A percentile compares a stretch with the other conserved stretches of the same genome.
Evolutionary conservation across 441 rosid species (phyloP).

Genomic region (Hypseocharis bilobata): DNA sequence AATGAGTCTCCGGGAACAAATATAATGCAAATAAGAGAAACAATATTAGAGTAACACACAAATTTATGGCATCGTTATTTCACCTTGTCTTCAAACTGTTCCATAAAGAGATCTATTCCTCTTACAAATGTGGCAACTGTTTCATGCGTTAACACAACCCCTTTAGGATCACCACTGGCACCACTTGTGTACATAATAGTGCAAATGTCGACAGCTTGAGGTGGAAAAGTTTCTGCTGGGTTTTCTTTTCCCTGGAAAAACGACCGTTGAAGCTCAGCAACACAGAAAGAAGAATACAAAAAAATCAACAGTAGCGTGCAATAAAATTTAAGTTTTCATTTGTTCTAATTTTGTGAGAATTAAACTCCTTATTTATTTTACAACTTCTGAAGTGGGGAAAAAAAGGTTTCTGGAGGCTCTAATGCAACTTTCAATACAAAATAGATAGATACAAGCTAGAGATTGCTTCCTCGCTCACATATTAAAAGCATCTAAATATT

Average conservation of each 20-base stretch:
- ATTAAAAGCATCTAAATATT: no score
- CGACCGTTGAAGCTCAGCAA: slow-evolving; percentile 3
- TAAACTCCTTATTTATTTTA: no score
- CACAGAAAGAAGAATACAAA: background rate
- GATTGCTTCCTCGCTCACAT: no score
- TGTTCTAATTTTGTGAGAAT: no score
- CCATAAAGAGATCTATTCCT: slow-evolving; percentile 68
- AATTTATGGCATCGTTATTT: background rate
- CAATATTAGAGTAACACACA: background rate
- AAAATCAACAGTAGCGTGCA: background rate
- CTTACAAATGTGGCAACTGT: slow-evolving; percentile 42
- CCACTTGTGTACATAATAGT: slow-evolving; percentile 97
- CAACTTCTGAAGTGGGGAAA: no score
- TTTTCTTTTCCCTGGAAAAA: slow-evolving; percentile 52
- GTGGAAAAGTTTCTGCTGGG: slow-evolving; percentile 41
- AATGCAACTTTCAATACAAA: no score
- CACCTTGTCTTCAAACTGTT: slow-evolving; percentile 86
- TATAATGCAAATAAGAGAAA: background rate
- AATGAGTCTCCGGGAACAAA: background rate
- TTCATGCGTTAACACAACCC: slow-evolving; percentile 81
- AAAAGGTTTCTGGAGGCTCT: no score
- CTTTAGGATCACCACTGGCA: slow-evolving; percentile 91
- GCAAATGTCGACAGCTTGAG: slow-evolving; percentile 58
- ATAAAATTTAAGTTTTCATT: no score
- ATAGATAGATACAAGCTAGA: background rate